Evolutionary conservation across 164 flowering plant species (phyloP).

Genomic region (Nelumbo lutea): DNA sequence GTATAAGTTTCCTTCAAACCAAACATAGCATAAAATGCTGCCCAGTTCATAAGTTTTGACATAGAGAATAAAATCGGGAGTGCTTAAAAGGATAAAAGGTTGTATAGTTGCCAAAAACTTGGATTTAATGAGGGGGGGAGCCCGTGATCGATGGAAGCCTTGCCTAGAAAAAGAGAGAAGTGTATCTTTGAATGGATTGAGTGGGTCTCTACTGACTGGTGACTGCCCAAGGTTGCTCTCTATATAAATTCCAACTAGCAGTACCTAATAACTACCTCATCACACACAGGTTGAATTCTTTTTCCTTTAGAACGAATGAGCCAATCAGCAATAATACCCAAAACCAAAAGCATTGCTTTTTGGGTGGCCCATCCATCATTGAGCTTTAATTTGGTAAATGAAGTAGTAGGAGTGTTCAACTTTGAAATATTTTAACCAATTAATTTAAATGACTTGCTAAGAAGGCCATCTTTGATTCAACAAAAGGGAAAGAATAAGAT

Average conservation of each 20-base stretch:
- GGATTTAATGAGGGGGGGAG: background rate
- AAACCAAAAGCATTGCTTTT: background rate
- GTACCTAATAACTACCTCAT: background rate
- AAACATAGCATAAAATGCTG: background rate
- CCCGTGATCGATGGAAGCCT: slow-evolving; percentile 3
- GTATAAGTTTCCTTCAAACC: too few relatives aligned
- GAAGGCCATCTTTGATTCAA: background rate
- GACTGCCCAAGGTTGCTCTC: background rate
- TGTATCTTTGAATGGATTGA: background rate
- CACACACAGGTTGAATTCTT: background rate
- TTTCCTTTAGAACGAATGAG: background rate
- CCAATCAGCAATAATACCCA: background rate
- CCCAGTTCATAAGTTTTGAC: background rate
- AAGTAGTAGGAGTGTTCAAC: too few relatives aligned
- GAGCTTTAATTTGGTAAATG: too few relatives aligned
- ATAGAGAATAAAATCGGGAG: background rate
- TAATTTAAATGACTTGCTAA: too few relatives aligned
- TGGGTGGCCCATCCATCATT: too few relatives aligned
- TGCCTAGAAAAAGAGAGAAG: background rate
- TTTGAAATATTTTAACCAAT: too few relatives aligned
- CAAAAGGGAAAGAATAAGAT: background rate
- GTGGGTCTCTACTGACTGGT: background rate
- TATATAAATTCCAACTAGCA: too few relatives aligned
- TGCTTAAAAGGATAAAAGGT: background rate
- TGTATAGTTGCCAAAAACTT: background rate